phyloP scores from a whole-genome alignment of 139 green algal species.

The Deuterostichococcus epilithicus region DNA sequence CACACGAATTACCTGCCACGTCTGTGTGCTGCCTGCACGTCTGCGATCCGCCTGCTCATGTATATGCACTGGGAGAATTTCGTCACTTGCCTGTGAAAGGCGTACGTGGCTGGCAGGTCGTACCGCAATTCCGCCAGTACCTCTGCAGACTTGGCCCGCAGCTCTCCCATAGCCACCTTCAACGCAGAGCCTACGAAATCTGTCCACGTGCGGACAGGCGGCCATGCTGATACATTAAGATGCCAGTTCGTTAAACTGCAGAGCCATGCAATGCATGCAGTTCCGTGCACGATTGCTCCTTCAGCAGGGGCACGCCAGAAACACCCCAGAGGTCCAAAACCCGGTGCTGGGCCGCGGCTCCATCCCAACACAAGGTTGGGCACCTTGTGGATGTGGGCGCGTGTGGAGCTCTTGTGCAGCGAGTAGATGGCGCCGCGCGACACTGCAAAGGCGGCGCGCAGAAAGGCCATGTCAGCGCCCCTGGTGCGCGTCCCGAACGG shows the following conservation, averaged over 20 bases:
- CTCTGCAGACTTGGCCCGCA: slow-evolving; percentile 60
- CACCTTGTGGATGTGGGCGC: slow-evolving; percentile 67
- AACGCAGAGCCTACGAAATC: neutral
- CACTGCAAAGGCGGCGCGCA: slow-evolving; percentile 61
- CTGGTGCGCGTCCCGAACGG: slow-evolving; percentile 89
- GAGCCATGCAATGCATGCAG: too few species aligned
- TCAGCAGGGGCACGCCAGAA: neutral
- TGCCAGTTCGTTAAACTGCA: too few species aligned
- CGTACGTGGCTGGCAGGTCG: slow-evolving; percentile 81
- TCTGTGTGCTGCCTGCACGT: too few species aligned
- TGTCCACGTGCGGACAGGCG: too few species aligned
- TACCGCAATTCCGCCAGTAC: slow-evolving; percentile 89
- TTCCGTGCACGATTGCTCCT: neutral
- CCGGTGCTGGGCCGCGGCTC: too few species aligned
- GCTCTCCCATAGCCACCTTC: slow-evolving; percentile 33
- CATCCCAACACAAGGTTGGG: too few species aligned
- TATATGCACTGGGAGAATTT: too few species aligned
- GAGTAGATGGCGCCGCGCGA: slow-evolving; percentile 71
- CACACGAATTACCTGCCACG: too few species aligned
- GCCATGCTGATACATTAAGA: too few species aligned
- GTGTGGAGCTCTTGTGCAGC: slow-evolving; percentile 87
- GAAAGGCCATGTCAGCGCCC: slow-evolving; percentile 88
- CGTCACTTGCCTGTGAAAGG: slow-evolving; percentile 70
- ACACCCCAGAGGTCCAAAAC: too few species aligned
- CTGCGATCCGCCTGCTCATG: too few species aligned